Conservation (phyloP, 306 rosid species). For the Erythrophleum fordii region DNA sequence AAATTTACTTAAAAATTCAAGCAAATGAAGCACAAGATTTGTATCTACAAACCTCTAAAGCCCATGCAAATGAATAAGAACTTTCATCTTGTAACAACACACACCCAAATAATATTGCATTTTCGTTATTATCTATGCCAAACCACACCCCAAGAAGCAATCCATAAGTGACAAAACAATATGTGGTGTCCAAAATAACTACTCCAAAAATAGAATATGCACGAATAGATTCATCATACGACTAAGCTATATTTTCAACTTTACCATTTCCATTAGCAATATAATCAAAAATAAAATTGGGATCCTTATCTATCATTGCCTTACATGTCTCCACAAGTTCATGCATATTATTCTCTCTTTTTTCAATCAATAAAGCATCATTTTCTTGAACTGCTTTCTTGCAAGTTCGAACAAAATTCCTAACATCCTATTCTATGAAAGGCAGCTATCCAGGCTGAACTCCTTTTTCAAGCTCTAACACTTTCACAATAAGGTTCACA, state of each 20-base stretch:
- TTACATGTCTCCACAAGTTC: constrained; percentile 67
- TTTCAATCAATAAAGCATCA: constrained; percentile 65
- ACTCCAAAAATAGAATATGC: constrained; percentile 60
- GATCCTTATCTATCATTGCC: constrained; percentile 53
- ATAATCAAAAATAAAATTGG: constrained; percentile 54
- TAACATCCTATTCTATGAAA: constrained; percentile 76
- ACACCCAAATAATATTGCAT: constrained; percentile 56
- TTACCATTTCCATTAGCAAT: constrained; percentile 53
- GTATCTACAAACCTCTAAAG: constrained; percentile 66
- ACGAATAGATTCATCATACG: constrained; percentile 56
- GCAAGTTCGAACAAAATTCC: constrained; percentile 70
- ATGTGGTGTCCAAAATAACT: constrained; percentile 59
- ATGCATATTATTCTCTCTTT: constrained; percentile 62
- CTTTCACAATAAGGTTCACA: constrained; percentile 67
- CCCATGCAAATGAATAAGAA: constrained; percentile 61
- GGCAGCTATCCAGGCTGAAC: constrained; percentile 70
- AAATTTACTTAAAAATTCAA: constrained; percentile 26
- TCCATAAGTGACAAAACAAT: constrained; percentile 61
- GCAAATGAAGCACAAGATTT: constrained; percentile 47
- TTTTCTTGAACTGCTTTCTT: constrained; percentile 71
- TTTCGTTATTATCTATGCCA: constrained; percentile 63
- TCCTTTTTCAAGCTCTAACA: constrained; percentile 68
- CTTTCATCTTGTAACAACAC: constrained; percentile 71
- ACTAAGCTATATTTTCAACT: constrained; percentile 67
- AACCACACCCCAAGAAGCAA: constrained; percentile 70